Evolutionary conservation across 495 filamentous ascomycete species (phyloP).

Genomic region (Trypethelium eluteriae): DNA sequence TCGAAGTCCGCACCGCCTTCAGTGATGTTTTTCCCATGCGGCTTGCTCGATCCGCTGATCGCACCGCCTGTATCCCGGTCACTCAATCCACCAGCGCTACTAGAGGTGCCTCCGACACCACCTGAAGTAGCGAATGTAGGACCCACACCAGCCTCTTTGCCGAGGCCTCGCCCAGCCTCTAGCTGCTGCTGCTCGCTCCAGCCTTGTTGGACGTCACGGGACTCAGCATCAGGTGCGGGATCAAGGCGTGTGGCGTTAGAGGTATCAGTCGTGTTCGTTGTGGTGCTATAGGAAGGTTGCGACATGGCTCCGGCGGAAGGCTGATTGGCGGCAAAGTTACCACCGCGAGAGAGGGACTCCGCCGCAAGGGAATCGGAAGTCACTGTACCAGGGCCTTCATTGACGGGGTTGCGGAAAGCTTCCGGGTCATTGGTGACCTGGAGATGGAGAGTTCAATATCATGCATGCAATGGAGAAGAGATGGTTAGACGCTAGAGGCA

Average conservation of each 20-base stretch:
- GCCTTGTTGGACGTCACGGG: slow-evolving; percentile 42
- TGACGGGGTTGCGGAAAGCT: slow-evolving; percentile 37
- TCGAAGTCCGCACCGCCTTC: slow-evolving; percentile 49
- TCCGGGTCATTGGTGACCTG: slow-evolving; percentile 44
- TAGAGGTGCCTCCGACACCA: slow-evolving; percentile 29
- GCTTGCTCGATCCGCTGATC: slow-evolving; percentile 32
- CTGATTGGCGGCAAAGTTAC: slow-evolving; percentile 46
- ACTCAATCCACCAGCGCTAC: slow-evolving; percentile 16
- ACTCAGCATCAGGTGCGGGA: slow-evolving; percentile 43
- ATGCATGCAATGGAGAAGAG: slow-evolving; percentile 2
- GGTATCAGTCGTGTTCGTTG: slow-evolving; percentile 50
- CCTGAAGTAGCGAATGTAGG: slow-evolving; percentile 34
- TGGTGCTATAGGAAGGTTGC: slow-evolving; percentile 44
- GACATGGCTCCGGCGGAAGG: slow-evolving; percentile 43
- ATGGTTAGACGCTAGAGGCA: not conserved
- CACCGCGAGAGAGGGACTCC: slow-evolving; percentile 48
- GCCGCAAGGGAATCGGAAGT: slow-evolving; percentile 59
- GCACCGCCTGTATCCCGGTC: slow-evolving; percentile 25
- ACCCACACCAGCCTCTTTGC: slow-evolving; percentile 41
- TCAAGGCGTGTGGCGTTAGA: slow-evolving; percentile 45
- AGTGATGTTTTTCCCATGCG: slow-evolving; percentile 49
- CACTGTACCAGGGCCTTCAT: slow-evolving; percentile 50
- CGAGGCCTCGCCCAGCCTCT: slow-evolving; percentile 23
- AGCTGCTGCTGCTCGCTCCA: slow-evolving; percentile 30
- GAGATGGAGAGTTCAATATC: not conserved